These are phyloP conservation scores for Phlyctochytrium bullatum DNA, from an alignment of 192 early-diverging fungal species.

Conservation along the genomic window DNA sequence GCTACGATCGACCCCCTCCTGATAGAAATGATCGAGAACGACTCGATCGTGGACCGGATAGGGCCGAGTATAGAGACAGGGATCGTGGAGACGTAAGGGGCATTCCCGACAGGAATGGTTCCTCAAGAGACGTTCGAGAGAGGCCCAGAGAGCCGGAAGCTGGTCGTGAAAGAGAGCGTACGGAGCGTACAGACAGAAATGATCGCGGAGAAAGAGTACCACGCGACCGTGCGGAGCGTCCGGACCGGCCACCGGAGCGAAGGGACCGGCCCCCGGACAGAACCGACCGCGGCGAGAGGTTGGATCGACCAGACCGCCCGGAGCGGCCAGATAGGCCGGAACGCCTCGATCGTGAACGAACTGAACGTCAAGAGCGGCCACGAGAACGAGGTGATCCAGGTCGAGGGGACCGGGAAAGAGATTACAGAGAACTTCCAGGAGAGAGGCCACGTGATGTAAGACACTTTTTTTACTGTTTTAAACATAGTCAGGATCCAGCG, in stretches of 20 bases:
- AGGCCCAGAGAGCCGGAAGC: background rate
- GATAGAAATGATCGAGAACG: conserved; percentile 1
- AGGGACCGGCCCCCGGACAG: too few relatives aligned
- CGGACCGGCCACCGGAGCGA: background rate
- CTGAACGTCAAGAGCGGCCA: too few relatives aligned
- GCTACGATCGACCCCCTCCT: too few relatives aligned
- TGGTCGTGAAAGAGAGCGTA: background rate
- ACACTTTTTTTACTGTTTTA: background rate
- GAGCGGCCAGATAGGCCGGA: too few relatives aligned
- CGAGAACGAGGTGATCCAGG: too few relatives aligned
- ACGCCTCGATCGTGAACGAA: too few relatives aligned
- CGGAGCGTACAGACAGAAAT: background rate
- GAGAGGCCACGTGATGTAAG: background rate
- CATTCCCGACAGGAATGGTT: background rate
- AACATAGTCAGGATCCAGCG: background rate
- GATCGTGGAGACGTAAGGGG: background rate
- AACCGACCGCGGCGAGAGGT: too few relatives aligned
- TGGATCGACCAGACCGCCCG: too few relatives aligned
- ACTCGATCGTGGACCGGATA: background rate
- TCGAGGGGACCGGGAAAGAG: conserved; percentile 1
- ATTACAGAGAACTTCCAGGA: background rate
- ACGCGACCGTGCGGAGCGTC: background rate
- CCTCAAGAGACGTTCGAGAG: background rate
- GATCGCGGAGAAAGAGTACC: background rate
- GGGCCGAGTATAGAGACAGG: background rate